Percentiles rank a stretch among this genome's conserved stretches.
phyloP scores from a whole-genome alignment of 2,329 filamentous ascomycete species.

The Fusarium equiseti region DNA sequence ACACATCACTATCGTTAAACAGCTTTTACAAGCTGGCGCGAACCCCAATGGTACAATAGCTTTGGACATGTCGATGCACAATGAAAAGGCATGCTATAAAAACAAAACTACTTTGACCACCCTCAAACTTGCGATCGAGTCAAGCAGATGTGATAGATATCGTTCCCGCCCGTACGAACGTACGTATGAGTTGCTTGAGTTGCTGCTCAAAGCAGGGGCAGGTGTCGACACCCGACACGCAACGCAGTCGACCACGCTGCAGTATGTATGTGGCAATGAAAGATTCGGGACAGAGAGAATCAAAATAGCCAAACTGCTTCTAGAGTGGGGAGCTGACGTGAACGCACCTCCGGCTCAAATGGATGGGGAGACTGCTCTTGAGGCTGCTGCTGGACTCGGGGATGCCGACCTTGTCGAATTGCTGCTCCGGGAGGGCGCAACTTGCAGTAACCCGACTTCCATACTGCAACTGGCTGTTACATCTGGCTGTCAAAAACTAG shows the following conservation, averaged over 20 bases:
- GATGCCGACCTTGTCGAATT: neutral
- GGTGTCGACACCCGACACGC: accelerated
- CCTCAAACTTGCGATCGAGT: neutral
- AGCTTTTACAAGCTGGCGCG: neutral
- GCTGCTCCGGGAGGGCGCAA: neutral
- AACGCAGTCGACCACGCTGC: neutral
- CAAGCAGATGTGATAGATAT: too few species aligned
- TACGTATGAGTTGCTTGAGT: neutral
- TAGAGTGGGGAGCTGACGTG: neutral
- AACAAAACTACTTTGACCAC: accelerated
- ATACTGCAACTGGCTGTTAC: accelerated
- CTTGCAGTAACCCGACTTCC: neutral
- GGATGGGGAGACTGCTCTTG: neutral
- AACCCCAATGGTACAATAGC: accelerated
- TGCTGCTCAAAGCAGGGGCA: neutral
- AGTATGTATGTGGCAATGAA: neutral
- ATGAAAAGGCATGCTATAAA: accelerated
- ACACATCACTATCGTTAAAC: accelerated
- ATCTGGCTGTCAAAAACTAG: neutral
- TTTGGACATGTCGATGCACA: accelerated
- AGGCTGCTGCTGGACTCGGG: neutral
- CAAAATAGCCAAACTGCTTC: neutral
- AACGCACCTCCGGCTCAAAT: neutral
- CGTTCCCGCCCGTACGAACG: too few species aligned
- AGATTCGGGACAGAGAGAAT: accelerated